Conservation (phyloP, 805 yeast species). For the Komagataella pseudopastoris region DNA sequence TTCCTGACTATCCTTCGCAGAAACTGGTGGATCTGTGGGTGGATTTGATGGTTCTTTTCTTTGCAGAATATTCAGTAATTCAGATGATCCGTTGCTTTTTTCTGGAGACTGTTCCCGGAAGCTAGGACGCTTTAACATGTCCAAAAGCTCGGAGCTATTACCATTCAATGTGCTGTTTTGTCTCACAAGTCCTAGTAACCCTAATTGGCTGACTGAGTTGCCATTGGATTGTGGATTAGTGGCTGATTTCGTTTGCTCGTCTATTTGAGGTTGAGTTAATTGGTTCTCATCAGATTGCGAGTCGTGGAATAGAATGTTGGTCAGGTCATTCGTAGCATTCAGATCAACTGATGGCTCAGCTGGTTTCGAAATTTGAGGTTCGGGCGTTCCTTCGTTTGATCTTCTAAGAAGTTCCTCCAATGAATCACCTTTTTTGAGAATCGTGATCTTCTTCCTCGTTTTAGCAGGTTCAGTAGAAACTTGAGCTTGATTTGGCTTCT, state of each 20-base stretch:
- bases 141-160: background rate
- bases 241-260: background rate
- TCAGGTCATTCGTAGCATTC: background rate
- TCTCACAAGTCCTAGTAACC: background rate
- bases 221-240: background rate
- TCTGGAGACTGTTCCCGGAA: background rate
- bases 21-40: background rate
- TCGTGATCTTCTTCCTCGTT: background rate
- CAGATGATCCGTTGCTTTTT: background rate
- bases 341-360: background rate
- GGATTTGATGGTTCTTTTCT: background rate
- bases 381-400: background rate
- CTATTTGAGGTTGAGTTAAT: background rate
- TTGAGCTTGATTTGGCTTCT: background rate
- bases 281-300: background rate
- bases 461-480: background rate
- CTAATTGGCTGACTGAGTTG: background rate
- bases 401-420: background rate
- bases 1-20: background rate
- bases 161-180: background rate
- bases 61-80: background rate
- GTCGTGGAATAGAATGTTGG: background rate
- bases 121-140: background rate
- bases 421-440: background rate
- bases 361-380: background rate